Base-by-base conservation (phyloP, 78 protist species). In the Dictyostelium capitatum region DNA sequence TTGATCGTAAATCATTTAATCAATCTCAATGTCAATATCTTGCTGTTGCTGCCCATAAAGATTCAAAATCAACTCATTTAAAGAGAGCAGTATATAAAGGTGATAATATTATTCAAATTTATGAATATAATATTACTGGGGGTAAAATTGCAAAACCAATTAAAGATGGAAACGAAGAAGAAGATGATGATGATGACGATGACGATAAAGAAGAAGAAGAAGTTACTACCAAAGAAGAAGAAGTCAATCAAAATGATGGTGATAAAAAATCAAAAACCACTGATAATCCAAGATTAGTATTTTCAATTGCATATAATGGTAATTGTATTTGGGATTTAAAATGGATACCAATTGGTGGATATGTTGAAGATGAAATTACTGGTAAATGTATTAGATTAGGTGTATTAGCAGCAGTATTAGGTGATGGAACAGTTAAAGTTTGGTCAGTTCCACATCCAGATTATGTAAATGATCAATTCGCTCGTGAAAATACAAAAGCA, bases 261-360 rank as follows among this genome's bases (percentile, higher is more conserved):
- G 47, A 64, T 10, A 25, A 25, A 4, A 65, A 65, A 30, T 9
- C 0, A 3, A 20, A 5, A 3, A 37, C 53, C 10, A 23, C 23
- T 9, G 23, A 19, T 46, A 12, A n/a, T n/a, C 92, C 92, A 59
- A 57, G 30, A 25, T 20, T 87, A 37, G 50, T 77, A 12, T 51
- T 57, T 7, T 65, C 83, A 3, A 77, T 87, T 17, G 57, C 37
- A 48, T 77, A 87, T 50, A 17, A 56, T 15, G 92, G 92, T n/a
- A 23, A 53, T 19, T 74, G 70, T 87, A 41, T 57, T 17, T 48
- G 72, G 25, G 79, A 77, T 48, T 50, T 87, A 19, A 87, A 77
- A 59, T 87, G 92, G 92, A 15, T 87, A 12, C 82, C 82, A 43
- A n/a, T 46, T 48, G 92, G 92, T 19, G 54, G 81, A 47, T 48